Base-by-base conservation (phyloP, 140 eudicot genomes). In the Ambrosia hybrid region DNA sequence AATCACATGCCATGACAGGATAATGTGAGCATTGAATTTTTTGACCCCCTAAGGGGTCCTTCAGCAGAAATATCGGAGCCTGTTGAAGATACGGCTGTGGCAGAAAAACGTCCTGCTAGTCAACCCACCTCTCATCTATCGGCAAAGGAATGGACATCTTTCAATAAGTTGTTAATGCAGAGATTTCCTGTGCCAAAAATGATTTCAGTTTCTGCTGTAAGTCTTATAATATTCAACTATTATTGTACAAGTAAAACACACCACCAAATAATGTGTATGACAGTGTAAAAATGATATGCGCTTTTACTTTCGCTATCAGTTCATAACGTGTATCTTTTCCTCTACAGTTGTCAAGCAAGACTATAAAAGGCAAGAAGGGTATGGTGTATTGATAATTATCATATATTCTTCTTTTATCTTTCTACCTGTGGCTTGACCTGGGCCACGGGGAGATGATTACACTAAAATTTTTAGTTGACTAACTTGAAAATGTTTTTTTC, bases 151-250 rank as follows among this genome's bases (percentile, higher is more conserved):
- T 88, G 97, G 97, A 55, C 55, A 4, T 85, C 90, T 75, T 85
- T 75, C 58, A 91, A 80, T 77, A 91, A 84, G 77, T 56, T 88
- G 51, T 72, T 91, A 76, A 84, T 85, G 90, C 97, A 88, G 78
- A 84, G 81, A 72, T 91, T 88, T 76, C 86, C 85, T 17, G 84
- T 80, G 38, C 78, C 95, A 5, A 91, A 88, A 78, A 75, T 68
- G 81, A 75, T 86, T 46, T 65, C 85, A 15, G 60, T 88, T 71
- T 88, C 97, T 74, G 66, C 89, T 16, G 95, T 88, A 80, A 70
- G 82, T 85, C 43, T 67, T 73, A 9, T 49, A 49, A 49, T 9
- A 4, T 49, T 37, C 38, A 39, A 73, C 52, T 26, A 59, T 67
- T 13, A 53, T 36, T 10, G n/a, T 52, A 71, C 36, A 60, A 14